These are phyloP conservation scores for Arachnomyces sp. DNA, from an alignment of 2,329 filamentous ascomycete species.

Conservation along the genomic window DNA sequence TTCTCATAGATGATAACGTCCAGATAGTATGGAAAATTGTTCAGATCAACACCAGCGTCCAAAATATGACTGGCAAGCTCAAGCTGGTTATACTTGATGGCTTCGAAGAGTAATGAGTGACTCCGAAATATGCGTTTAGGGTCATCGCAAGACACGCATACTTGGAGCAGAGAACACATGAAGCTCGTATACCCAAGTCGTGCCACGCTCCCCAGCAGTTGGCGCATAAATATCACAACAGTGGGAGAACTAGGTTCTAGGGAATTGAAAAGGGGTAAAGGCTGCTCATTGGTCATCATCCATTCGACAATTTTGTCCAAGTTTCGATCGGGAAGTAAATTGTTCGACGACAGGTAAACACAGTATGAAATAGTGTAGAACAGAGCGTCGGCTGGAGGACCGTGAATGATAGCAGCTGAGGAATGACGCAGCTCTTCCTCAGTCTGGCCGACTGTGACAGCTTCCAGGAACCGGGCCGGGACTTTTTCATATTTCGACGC, in stretches of 20 bases:
- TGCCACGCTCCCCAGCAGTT: not conserved
- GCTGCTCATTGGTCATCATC: slow-evolving; percentile 1
- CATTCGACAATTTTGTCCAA: slow-evolving; percentile 4
- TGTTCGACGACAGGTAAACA: slow-evolving; percentile 6
- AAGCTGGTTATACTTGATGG: not conserved
- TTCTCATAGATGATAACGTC: not conserved
- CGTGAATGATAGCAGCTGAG: slow-evolving; percentile 2
- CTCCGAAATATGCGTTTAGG: slow-evolving; percentile 1
- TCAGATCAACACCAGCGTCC: not conserved
- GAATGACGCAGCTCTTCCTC: not conserved
- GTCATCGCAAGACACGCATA: slow-evolving; percentile 2
- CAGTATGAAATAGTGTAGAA: slow-evolving; percentile 7
- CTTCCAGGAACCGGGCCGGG: not conserved
- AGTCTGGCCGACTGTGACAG: slow-evolving; percentile 1
- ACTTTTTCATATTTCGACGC: not conserved
- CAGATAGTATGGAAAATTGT: not conserved
- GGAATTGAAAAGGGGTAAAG: slow-evolving; percentile 3
- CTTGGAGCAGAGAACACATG: not conserved
- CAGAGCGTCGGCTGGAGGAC: slow-evolving; percentile 1
- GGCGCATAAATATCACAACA: slow-evolving; percentile 2
- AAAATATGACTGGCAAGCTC: slow-evolving; percentile 2
- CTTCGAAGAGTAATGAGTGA: not conserved
- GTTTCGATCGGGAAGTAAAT: slow-evolving; percentile 2
- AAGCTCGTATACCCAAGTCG: not conserved
- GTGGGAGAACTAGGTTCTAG: not conserved